Conservation (phyloP, 2,329 filamentous ascomycete genomes). For the Aspergillus tanneri region DNA sequence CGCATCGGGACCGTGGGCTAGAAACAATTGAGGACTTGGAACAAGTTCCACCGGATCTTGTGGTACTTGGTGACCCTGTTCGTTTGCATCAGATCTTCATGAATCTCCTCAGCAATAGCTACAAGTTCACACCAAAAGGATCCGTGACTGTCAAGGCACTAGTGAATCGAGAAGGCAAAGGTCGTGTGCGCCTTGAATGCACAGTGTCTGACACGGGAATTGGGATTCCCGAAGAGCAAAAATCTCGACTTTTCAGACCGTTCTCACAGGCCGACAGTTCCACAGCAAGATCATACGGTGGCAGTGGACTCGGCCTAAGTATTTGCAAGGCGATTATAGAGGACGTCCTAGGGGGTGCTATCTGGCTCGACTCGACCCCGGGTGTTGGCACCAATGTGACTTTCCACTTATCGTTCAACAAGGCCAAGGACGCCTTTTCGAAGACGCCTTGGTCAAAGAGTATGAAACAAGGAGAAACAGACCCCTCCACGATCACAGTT, state of each 20-base stretch:
- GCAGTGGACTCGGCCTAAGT: conserved; percentile 84
- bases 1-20: conserved; percentile 60
- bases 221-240: conserved; percentile 73
- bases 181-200: conserved; percentile 73
- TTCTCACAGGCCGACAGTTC: conserved; percentile 92
- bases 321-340: conserved; percentile 95
- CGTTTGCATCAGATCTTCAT: conserved; percentile 73
- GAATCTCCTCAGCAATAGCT: conserved; percentile 87
- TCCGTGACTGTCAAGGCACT: conserved; percentile 79
- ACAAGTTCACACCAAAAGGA: conserved; percentile 88
- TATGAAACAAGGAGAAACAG: conserved; percentile 41
- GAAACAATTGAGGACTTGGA: conserved; percentile 66
- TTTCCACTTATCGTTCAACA: conserved; percentile 83
- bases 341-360: conserved; percentile 83
- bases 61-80: conserved; percentile 83
- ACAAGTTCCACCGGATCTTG: conserved; percentile 53
- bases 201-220: conserved; percentile 90
- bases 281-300: conserved; percentile 86
- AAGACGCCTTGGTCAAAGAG: conserved; percentile 58
- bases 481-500: conserved; percentile 47
- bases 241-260: conserved; percentile 83
- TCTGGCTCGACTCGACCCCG: conserved; percentile 75
- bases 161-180: conserved; percentile 67
- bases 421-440: conserved; percentile 61
- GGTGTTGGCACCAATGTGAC: conserved; percentile 62